Percentiles rank a stretch among this genome's conserved stretches.
phyloP scores from a whole-genome alignment of 495 filamentous ascomycete species.

The Penicillium robsamsonii region DNA sequence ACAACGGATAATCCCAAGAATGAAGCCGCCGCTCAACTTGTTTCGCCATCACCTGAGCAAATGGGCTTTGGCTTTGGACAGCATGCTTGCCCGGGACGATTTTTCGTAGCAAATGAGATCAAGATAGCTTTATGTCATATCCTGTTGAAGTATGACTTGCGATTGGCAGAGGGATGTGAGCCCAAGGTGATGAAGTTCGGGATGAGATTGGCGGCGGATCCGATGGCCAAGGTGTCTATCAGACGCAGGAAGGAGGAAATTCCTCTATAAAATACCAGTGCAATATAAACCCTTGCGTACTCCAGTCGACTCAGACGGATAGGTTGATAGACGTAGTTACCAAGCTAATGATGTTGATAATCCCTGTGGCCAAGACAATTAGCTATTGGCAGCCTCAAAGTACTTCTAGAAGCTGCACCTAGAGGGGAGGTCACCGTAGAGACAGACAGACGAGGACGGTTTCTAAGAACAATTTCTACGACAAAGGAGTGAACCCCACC shows the following conservation, averaged over 20 bases:
- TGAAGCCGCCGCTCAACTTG: slow-evolving; percentile 35
- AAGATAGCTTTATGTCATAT: slow-evolving; percentile 40
- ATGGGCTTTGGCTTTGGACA: slow-evolving; percentile 46
- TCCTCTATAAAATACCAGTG: too few species aligned
- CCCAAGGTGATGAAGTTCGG: slow-evolving; percentile 2
- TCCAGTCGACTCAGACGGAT: too few species aligned
- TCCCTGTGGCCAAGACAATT: too few species aligned
- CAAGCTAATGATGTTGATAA: too few species aligned
- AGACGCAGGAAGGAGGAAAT: slow-evolving; percentile 5
- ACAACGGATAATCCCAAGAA: slow-evolving; percentile 32
- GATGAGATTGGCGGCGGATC: neutral
- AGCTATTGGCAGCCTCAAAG: too few species aligned
- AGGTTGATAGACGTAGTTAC: too few species aligned
- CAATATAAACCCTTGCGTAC: too few species aligned
- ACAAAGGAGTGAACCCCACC: too few species aligned
- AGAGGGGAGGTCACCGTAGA: too few species aligned
- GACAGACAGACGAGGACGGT: too few species aligned
- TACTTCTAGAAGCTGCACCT: too few species aligned
- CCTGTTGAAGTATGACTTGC: slow-evolving; percentile 52
- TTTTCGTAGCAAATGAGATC: slow-evolving; percentile 45
- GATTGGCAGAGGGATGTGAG: slow-evolving; percentile 9
- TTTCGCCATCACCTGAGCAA: slow-evolving; percentile 34
- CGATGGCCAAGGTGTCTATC: neutral
- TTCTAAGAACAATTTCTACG: too few species aligned
- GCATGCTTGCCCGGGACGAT: slow-evolving; percentile 52